Evolutionary conservation across 495 filamentous ascomycete genomes (phyloP).

Genomic region (Xylaria sp.): DNA sequence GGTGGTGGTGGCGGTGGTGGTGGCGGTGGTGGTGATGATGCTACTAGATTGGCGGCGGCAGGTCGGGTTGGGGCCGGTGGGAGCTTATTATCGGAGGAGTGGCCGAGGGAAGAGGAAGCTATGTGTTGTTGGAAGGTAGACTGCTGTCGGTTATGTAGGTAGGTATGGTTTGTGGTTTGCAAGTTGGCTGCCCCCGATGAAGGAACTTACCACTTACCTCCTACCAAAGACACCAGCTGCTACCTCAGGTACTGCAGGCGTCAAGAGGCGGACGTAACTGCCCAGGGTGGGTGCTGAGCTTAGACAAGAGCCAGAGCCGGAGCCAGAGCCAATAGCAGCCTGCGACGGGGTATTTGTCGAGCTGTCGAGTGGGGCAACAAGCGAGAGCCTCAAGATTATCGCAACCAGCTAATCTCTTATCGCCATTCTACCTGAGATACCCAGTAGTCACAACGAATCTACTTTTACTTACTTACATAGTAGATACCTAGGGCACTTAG

Average conservation of each 20-base stretch:
- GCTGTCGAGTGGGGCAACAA: background rate
- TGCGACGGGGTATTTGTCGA: slow-evolving; percentile 21
- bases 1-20: too few species aligned
- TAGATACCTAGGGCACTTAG: too few species aligned
- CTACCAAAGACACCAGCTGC: too few species aligned
- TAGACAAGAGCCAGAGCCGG: background rate
- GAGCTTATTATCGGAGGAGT: background rate
- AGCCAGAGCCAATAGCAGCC: slow-evolving; percentile 32
- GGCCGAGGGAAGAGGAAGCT: background rate
- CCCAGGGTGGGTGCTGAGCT: slow-evolving; percentile 11
- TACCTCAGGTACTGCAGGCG: slow-evolving; percentile 37
- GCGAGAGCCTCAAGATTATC: background rate
- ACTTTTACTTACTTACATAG: too few species aligned
- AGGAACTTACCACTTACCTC: background rate
- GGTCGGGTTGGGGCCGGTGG: background rate
- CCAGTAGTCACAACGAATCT: too few species aligned
- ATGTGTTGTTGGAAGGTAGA: background rate
- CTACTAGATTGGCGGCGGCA: background rate
- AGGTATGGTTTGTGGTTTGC: background rate
- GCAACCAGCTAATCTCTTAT: background rate
- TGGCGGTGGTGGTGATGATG: too few species aligned
- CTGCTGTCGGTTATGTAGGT: background rate
- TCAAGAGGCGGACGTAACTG: slow-evolving; percentile 40
- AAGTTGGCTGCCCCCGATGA: background rate
- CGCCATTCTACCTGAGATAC: too few species aligned